These are phyloP conservation scores for Physocladia obscura DNA, from an alignment of 192 early-diverging fungal genomes.

Conservation along the genomic window DNA sequence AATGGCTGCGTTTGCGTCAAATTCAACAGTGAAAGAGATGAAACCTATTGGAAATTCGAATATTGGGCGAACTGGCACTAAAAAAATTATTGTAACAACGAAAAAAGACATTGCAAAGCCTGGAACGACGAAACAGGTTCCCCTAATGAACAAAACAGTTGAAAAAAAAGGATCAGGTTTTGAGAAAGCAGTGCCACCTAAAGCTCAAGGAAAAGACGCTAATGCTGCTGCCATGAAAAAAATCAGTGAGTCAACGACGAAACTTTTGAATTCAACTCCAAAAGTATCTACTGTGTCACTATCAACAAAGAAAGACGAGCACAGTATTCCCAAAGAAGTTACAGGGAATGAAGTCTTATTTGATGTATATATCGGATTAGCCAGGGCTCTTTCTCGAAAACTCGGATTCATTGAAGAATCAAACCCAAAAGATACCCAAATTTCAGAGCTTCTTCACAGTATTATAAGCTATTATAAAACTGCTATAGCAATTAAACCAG, in stretches of 20 bases:
- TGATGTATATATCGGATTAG: conserved; percentile 34
- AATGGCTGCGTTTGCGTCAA: not conserved
- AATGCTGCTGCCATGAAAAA: too few species aligned
- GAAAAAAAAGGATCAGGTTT: too few species aligned
- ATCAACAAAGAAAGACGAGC: not conserved
- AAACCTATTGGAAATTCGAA: not conserved
- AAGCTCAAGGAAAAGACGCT: conserved; percentile 5
- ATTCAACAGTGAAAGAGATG: not conserved
- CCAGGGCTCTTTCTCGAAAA: conserved; percentile 28
- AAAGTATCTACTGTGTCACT: not conserved
- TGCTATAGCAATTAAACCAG: conserved; percentile 23
- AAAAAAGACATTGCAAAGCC: too few species aligned
- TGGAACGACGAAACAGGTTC: too few species aligned
- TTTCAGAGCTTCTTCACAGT: not conserved
- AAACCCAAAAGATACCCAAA: not conserved
- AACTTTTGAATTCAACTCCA: conserved; percentile 9
- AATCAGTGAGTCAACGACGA: too few species aligned
- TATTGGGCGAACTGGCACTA: not conserved
- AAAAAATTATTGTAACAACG: too few species aligned
- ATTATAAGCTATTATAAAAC: conserved; percentile 1
- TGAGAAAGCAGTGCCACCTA: not conserved
- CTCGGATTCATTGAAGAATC: conserved; percentile 12
- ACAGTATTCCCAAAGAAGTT: not conserved
- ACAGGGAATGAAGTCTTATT: not conserved
- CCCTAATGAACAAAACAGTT: too few species aligned